Base-by-base conservation (phyloP, 2,329 filamentous ascomycete species). In the Aspergillus brasiliensis region DNA sequence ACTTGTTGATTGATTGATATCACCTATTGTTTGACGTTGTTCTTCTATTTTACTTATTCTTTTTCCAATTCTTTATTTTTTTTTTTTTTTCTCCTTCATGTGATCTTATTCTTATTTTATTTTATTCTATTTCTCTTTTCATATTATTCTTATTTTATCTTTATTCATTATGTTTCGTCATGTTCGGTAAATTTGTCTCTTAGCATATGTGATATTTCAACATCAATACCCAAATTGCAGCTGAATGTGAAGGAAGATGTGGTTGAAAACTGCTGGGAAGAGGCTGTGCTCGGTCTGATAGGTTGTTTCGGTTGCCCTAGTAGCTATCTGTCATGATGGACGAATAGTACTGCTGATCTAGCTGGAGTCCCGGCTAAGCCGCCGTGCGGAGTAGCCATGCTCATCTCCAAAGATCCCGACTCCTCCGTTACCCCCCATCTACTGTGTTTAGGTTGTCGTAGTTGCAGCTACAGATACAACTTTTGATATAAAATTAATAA, bases 31-130 rank as follows among this genome's bases (percentile, higher is more conserved):
- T 34, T 11, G 31, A 34, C 13, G 31, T 34, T 10, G 13, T 34
- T 23, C 23, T 44, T 44, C 19, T 23, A 5, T 37, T 15, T 15
- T 37, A 5, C 15, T 40, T 17, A 17, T 3, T 5, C 6, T 5
- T 19, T n/a, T 19, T 19, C 5, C 38, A 8, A 17, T 19, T 40
- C 1, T 8, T 10, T 40, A 23, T 15, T n/a, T 19, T 21, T 23
- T 52, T 51, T 17, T 5, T n/a, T 34, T 37, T 53, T 31, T 31
- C 34, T 51, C 10, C 28, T 38, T 53, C 37, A 19, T 53, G 31
- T 53, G 19, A 34, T 38, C 42, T 57, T 51, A 51, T 40, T 60
- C 38, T 58, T 49, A n/a, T n/a, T 65, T 31, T 63, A 57, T 47
- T 58, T 58, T 60, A 34, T 47, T 62, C 55, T 51, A 61, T 42